Evolutionary conservation across 192 early-diverging fungal species (phyloP), one percentile per base, ranked within the genome.

Genomic region (Backusella psychrophila): DNA sequence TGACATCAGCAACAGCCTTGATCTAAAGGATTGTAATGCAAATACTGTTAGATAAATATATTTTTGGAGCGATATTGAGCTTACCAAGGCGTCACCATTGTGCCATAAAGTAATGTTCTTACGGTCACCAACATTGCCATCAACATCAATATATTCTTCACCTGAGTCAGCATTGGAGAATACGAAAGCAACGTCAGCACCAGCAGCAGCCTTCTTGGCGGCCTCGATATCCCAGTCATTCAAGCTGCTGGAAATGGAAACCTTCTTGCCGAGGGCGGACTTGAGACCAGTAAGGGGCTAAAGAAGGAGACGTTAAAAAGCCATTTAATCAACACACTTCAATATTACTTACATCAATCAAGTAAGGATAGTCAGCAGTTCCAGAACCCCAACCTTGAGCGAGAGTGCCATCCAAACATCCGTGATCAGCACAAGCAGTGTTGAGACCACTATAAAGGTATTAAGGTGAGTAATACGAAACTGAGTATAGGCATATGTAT

Each of bases 121-220:
- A 17, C 91, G 78, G 73, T 92, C 91, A 26, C 90, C 90, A 66
- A 44, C 46, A 69, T 91, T 90, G 1, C 80, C 87, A 36, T 91
- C 86, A 14, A 77, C 75, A 26, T 70, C 72, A 59, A 77, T 56
- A n/a, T 53, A 77, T 68, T 82, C 78, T 53, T 82, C 75, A 29
- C 73, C 72, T 3, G 83, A 78, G 41, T 78, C 74, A 23, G 74
- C 59, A 12, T 72, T 75, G 31, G 77, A 52, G 66, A 83, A 85
- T 1, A 87, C 87, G 69, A 87, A 41, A 19, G 86, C 83, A 56
- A 87, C 66, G 44, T 89, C 87, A 26, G 84, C 77, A 12, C 68
- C 72, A 12, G 71, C 33, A 49, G 85, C 81, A 33, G 65, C 17
- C 12, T 71, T 26, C 29, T 14, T 39, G 36, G 79, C 79, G 11